Evolutionary conservation across 2,329 filamentous ascomycete genomes (phyloP).

Genomic region (Cryphonectria radicalis): DNA sequence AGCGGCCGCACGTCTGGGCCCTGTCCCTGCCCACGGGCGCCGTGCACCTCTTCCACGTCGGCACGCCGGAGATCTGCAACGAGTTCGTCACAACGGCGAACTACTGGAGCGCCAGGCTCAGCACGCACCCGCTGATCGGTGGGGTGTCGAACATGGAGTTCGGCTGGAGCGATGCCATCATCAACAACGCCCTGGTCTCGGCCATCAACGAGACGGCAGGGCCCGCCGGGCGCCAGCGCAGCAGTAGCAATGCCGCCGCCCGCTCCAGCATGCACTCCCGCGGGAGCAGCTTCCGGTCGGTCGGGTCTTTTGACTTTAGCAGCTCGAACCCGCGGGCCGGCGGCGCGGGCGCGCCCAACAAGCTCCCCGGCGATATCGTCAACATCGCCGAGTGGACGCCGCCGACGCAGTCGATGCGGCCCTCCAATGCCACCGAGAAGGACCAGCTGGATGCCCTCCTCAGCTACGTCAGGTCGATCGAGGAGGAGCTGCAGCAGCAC

Average conservation of each 20-base stretch:
- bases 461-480: constrained; percentile 82
- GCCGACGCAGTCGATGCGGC: constrained; percentile 87
- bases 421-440: constrained; percentile 75
- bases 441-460: constrained; percentile 79
- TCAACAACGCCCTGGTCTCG: constrained; percentile 62
- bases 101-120: constrained; percentile 95
- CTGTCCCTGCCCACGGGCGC: constrained; percentile 89
- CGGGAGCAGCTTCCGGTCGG: constrained; percentile 53
- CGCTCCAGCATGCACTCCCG: constrained; percentile 52
- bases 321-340: constrained; percentile 57
- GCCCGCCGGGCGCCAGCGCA: constrained; percentile 41
- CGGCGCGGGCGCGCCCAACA: constrained; percentile 43
- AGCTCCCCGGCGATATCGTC: constrained; percentile 83
- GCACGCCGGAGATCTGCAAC: constrained; percentile 89
- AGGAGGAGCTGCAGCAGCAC: constrained; percentile 82
- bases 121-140: constrained; percentile 89
- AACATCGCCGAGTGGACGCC: constrained; percentile 87
- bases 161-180: constrained; percentile 87
- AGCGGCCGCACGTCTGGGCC: constrained; percentile 90
- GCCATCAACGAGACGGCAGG: constrained; percentile 54
- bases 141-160: constrained; percentile 98
- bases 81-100: constrained; percentile 95
- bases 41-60: constrained; percentile 97
- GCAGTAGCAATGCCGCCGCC: constrained; percentile 51
- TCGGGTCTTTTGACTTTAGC: constrained; percentile 66